Evolutionary conservation across 345 rosid genomes (phyloP).

Genomic region (Aquilaria malaccensis): DNA sequence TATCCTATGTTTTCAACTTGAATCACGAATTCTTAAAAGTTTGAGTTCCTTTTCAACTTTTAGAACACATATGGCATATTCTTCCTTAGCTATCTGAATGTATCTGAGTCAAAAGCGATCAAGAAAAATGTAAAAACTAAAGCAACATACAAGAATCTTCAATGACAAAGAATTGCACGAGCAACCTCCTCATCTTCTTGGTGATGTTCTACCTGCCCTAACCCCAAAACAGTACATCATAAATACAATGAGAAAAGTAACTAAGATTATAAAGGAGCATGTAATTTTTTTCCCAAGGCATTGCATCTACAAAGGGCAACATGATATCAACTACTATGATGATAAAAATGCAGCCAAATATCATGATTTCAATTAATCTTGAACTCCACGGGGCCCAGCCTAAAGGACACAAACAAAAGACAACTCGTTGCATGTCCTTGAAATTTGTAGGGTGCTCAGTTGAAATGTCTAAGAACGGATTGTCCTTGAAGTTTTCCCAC

Average conservation of each 20-base stretch:
- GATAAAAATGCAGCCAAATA: constrained; percentile 98
- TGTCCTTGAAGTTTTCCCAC: constrained; percentile 99
- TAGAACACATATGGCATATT: constrained; percentile 33
- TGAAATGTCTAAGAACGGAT: constrained; percentile 91
- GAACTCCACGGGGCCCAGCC: constrained; percentile 99
- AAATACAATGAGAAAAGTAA: constrained; percentile 12
- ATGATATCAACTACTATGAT: constrained; percentile 97
- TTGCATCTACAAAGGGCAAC: constrained; percentile 93
- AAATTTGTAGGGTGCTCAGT: constrained; percentile 96
- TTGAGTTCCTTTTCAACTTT: constrained; percentile 22
- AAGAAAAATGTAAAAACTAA: constrained; percentile 8
- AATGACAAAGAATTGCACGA: constrained; percentile 71
- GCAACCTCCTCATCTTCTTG: constrained; percentile 66
- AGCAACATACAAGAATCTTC: constrained; percentile 44
- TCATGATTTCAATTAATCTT: constrained; percentile 93
- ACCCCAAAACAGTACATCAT: constrained; percentile 16
- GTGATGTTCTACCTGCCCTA: constrained; percentile 25
- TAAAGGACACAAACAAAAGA: constrained; percentile 94
- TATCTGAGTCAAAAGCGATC: constrained; percentile 17
- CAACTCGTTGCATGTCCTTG: constrained; percentile 96
- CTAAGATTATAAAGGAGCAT: constrained; percentile 1
- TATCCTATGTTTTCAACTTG: constrained; percentile 24
- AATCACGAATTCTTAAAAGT: constrained; percentile 14
- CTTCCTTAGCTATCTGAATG: constrained; percentile 60
- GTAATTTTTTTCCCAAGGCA: constrained; percentile 73